Conservation (phyloP, 164 flowering plant genomes). For the Umbilicus rupestris region DNA sequence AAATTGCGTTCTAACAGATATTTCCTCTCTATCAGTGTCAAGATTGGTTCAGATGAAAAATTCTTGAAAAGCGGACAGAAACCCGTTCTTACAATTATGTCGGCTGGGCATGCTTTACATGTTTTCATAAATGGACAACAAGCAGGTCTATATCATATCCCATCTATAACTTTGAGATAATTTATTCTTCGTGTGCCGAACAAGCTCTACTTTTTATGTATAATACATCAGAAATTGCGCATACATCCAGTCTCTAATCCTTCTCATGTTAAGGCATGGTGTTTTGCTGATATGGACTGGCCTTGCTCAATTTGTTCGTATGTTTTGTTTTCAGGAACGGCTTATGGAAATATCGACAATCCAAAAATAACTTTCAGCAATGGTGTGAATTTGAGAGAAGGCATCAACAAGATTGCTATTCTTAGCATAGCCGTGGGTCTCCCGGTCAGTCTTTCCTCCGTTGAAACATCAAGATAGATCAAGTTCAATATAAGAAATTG, state of each 20-base stretch:
- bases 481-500: neutral
- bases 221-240: too few relatives aligned
- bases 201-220: neutral
- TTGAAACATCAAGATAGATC: conserved; percentile 3
- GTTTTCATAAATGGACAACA: conserved; percentile 62
- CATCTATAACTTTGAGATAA: neutral
- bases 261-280: neutral
- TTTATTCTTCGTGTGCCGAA: too few relatives aligned
- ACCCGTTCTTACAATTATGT: conserved; percentile 46
- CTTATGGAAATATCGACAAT: conserved; percentile 65
- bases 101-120: conserved; percentile 73
- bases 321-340: conserved; percentile 42
- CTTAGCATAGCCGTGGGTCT: conserved; percentile 93
- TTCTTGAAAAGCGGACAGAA: conserved; percentile 44
- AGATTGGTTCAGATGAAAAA: conserved; percentile 38
- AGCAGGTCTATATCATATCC: conserved; percentile 28
- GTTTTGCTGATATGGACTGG: neutral
- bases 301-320: neutral
- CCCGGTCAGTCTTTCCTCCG: conserved; percentile 48
- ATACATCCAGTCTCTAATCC: too few relatives aligned
- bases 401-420: conserved; percentile 67
- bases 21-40: conserved; percentile 31
- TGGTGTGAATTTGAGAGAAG: conserved; percentile 58
- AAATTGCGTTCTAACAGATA: neutral
- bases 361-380: conserved; percentile 60